These are phyloP conservation scores for Saccharomycopsis schoenii DNA, from an alignment of 805 yeast genomes.

Conservation along the genomic window DNA sequence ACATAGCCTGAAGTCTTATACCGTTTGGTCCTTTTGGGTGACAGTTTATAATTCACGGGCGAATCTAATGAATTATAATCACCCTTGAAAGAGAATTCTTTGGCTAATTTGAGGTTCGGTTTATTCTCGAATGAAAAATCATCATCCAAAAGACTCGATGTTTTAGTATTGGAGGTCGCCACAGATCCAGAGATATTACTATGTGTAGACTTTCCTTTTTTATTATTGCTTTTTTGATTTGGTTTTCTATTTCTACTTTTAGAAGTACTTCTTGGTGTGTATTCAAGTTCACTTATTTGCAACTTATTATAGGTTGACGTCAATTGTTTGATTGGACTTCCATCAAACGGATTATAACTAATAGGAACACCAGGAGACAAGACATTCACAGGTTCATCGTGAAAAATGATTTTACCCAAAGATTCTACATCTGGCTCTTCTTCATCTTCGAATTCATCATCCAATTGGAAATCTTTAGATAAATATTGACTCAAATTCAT, in stretches of 20 bases:
- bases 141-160: background rate
- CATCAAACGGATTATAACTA: background rate
- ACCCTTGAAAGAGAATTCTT: background rate
- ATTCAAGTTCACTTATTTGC: constrained; percentile 2
- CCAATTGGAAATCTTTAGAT: background rate
- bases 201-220: background rate
- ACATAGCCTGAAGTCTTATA: constrained; percentile 15
- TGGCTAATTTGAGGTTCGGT: background rate
- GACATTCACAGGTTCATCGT: constrained; percentile 17
- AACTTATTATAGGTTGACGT: constrained; percentile 13
- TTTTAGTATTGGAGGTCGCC: background rate
- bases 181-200: background rate
- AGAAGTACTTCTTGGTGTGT: background rate
- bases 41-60: constrained; percentile 13
- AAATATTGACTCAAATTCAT: constrained; percentile 14
- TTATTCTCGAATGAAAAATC: background rate
- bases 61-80: constrained; percentile 6
- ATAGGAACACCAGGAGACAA: constrained; percentile 19
- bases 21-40: constrained; percentile 17
- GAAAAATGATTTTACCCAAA: constrained; percentile 4
- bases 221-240: background rate
- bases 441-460: constrained; percentile 14
- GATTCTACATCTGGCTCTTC: constrained; percentile 8
- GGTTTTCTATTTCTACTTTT: background rate
- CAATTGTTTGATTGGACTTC: constrained; percentile 8